Base-by-base conservation (phyloP, 371 early-diverging fungal genomes). In the Syncephalastrum sp. region DNA sequence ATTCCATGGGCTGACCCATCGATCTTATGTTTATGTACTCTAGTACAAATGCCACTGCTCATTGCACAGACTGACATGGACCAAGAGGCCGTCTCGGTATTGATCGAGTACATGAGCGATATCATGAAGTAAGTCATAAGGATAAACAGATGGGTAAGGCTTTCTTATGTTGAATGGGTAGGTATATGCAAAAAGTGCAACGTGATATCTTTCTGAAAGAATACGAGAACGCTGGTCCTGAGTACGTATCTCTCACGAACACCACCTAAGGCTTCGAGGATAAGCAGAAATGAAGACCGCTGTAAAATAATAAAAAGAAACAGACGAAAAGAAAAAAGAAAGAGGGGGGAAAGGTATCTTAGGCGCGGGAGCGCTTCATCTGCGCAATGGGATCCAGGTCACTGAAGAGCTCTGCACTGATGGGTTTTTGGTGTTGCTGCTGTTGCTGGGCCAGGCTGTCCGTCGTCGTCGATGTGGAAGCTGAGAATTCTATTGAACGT, bases 201-300 rank as follows among this genome's bases (percentile, higher is more conserved):
- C 42, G 47, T 13, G 54, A 53, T 24, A 19, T 75, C 14, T 72
- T 75, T 46, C 50, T 72, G 25, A 61, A 65, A 13, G 77, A 77
- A 54, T 79, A 79, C 49, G 75, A 77, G 56, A 83, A 81, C 53
- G 84, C 87, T 16, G 79, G 79, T 46, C 85, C 85, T 5, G 77
- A 79, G 15, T 85, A 87, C 59, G 79, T 82, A 27, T 78, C 85
- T 15, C 63, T 83, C 29, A 74, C 84, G 50, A 84, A 82, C 63
- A 72, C 74, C 15, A 62, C 47, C 27, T 69, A 55, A 61, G 38
- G 10, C 38, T 5, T 33, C 7, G 10, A 33, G 38, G 12, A 33
- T 6, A 29, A 48, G 38, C 10, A 10, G 48, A 48, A 48, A 21
- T 23, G 8, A 48, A 15, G 27, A 15, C 6, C 21, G 15, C 27